Conservation (phyloP, 768 basidiomycete genomes). For the Calocera viscosa region DNA sequence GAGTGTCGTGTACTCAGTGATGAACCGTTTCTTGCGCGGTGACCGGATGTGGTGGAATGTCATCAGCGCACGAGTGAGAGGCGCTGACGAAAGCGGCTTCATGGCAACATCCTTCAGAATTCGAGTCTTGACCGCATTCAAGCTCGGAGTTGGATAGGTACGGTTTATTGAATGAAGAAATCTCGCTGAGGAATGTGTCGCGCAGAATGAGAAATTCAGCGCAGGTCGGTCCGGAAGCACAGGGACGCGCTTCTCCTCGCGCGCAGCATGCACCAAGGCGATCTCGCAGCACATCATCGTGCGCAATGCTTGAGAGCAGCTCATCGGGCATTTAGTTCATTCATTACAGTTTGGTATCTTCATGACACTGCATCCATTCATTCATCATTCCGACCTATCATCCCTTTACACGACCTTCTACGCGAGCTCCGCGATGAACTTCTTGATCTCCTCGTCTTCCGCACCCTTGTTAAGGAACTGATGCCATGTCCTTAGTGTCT, state of each 20-base stretch:
- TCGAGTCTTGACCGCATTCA: too few relatives aligned
- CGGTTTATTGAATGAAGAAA: too few relatives aligned
- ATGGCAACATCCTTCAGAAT: background rate
- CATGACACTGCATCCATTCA: background rate
- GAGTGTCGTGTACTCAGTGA: background rate
- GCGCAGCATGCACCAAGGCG: too few relatives aligned
- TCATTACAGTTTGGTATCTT: background rate
- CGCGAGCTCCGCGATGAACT: conserved; percentile 43
- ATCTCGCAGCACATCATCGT: too few relatives aligned
- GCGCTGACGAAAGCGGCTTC: background rate
- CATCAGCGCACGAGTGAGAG: conserved; percentile 1
- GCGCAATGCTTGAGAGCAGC: too few relatives aligned
- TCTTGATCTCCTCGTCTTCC: conserved; percentile 41
- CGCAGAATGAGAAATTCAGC: too few relatives aligned
- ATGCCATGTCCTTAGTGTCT: conserved; percentile 8
- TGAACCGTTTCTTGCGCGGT: background rate
- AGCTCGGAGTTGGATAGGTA: too few relatives aligned
- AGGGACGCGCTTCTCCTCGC: too few relatives aligned
- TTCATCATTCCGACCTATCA: background rate
- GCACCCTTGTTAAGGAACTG: conserved; percentile 45
- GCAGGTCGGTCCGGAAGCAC: too few relatives aligned
- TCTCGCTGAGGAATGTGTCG: too few relatives aligned
- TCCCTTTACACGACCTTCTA: background rate
- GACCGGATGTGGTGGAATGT: background rate
- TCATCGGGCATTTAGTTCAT: background rate